These are phyloP conservation scores for Naganishia cerealis DNA, from an alignment of 1,284 basidiomycete genomes.

Conservation along the genomic window DNA sequence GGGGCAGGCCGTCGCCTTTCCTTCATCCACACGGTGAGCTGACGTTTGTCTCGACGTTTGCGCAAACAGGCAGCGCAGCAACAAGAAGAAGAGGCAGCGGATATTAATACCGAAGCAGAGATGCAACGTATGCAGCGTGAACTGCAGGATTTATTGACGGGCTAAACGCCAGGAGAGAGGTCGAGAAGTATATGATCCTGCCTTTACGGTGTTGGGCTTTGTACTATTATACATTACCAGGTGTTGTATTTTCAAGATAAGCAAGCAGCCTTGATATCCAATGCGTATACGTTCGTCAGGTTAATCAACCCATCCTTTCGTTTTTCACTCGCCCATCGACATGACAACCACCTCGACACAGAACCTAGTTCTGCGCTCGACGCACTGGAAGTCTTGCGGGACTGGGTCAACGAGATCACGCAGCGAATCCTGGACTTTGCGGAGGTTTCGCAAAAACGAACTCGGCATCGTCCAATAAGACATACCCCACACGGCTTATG, in stretches of 20 bases:
- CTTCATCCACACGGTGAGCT: not conserved
- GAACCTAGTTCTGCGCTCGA: too few species aligned
- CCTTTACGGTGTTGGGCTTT: not conserved
- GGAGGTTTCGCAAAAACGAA: too few species aligned
- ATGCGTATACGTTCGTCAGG: not conserved
- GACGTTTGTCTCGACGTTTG: slow-evolving; percentile 9
- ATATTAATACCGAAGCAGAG: slow-evolving; percentile 66
- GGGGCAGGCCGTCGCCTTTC: not conserved
- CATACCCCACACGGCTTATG: too few species aligned
- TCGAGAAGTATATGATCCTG: not conserved
- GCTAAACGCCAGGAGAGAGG: slow-evolving; percentile 47
- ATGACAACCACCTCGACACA: too few species aligned
- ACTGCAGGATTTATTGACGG: slow-evolving; percentile 77
- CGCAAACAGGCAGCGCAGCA: slow-evolving; percentile 53
- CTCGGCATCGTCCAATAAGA: too few species aligned
- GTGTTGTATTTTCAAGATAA: not conserved
- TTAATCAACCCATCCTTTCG: too few species aligned
- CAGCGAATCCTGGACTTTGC: too few species aligned
- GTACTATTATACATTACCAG: not conserved
- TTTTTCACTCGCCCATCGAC: too few species aligned
- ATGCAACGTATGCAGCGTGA: slow-evolving; percentile 85
- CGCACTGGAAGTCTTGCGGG: too few species aligned
- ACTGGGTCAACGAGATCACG: too few species aligned
- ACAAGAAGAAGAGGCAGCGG: slow-evolving; percentile 68
- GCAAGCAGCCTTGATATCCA: not conserved